Base-by-base conservation (phyloP, 1,284 basidiomycete genomes). In the Apiotrichum laibachii region DNA sequence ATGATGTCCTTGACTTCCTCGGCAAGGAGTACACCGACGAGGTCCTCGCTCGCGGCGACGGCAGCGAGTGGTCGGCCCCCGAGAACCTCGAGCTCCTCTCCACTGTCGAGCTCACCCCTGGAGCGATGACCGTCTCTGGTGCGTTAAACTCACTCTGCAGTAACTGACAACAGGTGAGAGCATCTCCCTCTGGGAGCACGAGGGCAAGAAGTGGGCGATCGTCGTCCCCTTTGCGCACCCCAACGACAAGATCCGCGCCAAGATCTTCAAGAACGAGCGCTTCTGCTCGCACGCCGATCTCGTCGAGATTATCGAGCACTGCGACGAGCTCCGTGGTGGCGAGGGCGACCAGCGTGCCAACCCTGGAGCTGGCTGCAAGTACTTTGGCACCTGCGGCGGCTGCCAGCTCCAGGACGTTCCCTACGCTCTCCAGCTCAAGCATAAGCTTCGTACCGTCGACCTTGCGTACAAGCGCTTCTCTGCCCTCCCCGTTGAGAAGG, bases 391-490 rank as follows among this genome's bases (percentile, higher is more conserved):
- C 54, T 96, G 92, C 50, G 76, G 75, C 12, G 78, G 76, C 42
- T 79, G 73, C 62, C 78, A 80, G 62, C 70, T 77, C 33, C 78
- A 93, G 86, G 92, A 92, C 85, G 81, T 98, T 3, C 86, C 91
- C 0, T 97, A 97, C 68, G 85, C 88, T 18, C 85, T 83, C 9
- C 95, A 98, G 72, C 84, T 99, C 16, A 82, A 86, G 37, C 82
- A 95, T 62, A 99, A 99, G 77, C 84, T 86, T 10, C 82, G 87
- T 39, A 92, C 95, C 1, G 87, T 99, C n/a, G 81, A 88, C 42
- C 88, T 90, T 59, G 92, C 93, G 1, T 96, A 91, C 75, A 75
- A 82, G 67, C 88, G 85, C 66, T 94, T 88, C 72, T 93, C 92
- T 16, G 78, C 86, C 83, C 69, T 66, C 79, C 70, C 53, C 16